Evolutionary conservation across 768 basidiomycete species (phyloP).

Genomic region (Agrocybe praecox): DNA sequence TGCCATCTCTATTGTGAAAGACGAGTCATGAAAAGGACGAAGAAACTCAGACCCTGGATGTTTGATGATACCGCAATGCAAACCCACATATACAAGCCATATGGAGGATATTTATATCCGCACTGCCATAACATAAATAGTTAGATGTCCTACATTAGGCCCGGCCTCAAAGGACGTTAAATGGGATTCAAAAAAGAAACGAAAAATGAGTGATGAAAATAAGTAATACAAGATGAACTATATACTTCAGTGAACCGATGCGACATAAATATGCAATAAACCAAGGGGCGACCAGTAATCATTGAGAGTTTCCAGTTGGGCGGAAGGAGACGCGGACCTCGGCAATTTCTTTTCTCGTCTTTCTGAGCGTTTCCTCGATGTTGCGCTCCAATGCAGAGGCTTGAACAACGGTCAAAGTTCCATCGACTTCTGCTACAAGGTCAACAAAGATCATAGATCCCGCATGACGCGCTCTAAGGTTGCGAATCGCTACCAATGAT

Average conservation of each 20-base stretch:
- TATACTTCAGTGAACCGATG: slow-evolving; percentile 14
- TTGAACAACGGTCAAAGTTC: slow-evolving; percentile 56
- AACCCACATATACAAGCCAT: too few species aligned
- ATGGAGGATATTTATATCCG: too few species aligned
- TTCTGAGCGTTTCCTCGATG: slow-evolving; percentile 58
- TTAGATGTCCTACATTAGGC: too few species aligned
- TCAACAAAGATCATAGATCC: slow-evolving; percentile 87
- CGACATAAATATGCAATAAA: slow-evolving; percentile 1
- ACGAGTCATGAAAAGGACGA: too few species aligned
- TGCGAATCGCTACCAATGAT: slow-evolving; percentile 18
- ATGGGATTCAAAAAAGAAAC: too few species aligned
- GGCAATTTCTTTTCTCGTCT: slow-evolving; percentile 62
- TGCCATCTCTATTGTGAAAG: too few species aligned
- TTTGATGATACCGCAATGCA: too few species aligned
- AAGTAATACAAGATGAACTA: slow-evolving; percentile 10
- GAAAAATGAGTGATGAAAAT: background rate
- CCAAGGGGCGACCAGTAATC: background rate
- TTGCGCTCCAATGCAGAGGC: slow-evolving; percentile 60
- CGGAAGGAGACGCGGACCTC: slow-evolving; percentile 73
- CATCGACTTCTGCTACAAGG: slow-evolving; percentile 72
- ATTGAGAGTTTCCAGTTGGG: slow-evolving; percentile 12
- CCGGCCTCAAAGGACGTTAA: too few species aligned
- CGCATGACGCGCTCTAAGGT: slow-evolving; percentile 73
- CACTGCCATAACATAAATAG: too few species aligned
- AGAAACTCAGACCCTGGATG: too few species aligned